Evolutionary conservation across 768 basidiomycete genomes (phyloP).

Genomic region (Royoungia palumana): DNA sequence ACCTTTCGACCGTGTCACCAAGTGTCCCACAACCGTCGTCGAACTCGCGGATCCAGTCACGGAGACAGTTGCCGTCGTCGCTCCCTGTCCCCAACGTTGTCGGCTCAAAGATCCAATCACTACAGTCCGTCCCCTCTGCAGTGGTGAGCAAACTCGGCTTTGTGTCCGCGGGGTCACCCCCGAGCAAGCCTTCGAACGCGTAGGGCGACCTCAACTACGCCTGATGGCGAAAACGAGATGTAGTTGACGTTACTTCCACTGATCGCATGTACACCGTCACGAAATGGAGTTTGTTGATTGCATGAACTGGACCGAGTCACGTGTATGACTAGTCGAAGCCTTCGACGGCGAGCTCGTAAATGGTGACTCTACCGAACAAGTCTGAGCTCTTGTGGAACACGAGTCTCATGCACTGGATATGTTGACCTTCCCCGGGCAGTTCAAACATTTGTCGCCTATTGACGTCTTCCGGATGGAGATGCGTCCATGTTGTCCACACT

Average conservation of each 20-base stretch:
- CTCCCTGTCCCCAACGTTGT: not conserved
- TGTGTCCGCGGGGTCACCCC: not conserved
- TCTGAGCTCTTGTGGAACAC: slow-evolving; percentile 81
- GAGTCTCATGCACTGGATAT: slow-evolving; percentile 52
- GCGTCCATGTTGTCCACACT: slow-evolving; percentile 49
- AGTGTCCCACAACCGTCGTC: slow-evolving; percentile 1
- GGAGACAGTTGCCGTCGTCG: slow-evolving; percentile 9
- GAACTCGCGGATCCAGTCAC: not conserved
- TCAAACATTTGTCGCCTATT: slow-evolving; percentile 72
- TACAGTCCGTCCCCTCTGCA: not conserved
- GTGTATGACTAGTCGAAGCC: slow-evolving; percentile 13
- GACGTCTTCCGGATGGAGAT: slow-evolving; percentile 76
- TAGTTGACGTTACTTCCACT: not conserved
- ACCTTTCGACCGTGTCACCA: not conserved
- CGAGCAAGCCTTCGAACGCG: not conserved
- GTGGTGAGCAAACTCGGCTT: not conserved
- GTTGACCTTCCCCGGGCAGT: slow-evolving; percentile 29
- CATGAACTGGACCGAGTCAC: slow-evolving; percentile 6
- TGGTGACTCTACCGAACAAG: slow-evolving; percentile 76
- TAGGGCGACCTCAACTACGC: too few relatives aligned
- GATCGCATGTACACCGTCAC: slow-evolving; percentile 14
- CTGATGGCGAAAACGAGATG: too few relatives aligned
- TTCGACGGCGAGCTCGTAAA: slow-evolving; percentile 57
- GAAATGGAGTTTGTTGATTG: slow-evolving; percentile 29
- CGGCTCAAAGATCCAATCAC: not conserved